Conservation (phyloP, 2,329 filamentous ascomycete genomes). For the Hypoxylon sp. region DNA sequence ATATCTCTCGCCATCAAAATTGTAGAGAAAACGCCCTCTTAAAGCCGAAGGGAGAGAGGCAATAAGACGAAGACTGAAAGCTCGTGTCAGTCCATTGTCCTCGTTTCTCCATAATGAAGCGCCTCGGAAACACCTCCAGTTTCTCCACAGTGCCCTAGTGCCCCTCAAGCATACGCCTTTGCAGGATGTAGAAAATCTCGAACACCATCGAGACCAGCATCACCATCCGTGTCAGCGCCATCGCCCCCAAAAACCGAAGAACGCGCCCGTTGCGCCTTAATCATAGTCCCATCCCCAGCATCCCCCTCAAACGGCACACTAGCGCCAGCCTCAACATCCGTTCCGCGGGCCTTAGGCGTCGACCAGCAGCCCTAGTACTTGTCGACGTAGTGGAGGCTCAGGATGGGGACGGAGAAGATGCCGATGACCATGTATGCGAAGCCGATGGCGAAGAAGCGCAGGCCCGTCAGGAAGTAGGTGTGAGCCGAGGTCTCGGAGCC, state of each 20-base stretch:
- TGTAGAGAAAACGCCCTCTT: not conserved
- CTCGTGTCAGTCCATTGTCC: not conserved
- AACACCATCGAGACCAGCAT: not conserved
- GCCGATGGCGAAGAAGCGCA: constrained; percentile 34
- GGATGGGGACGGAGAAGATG: constrained; percentile 35
- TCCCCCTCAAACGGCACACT: not conserved
- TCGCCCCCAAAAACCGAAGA: not conserved
- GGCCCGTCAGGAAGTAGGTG: constrained; percentile 2
- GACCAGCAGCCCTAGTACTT: constrained; percentile 42
- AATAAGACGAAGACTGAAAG: not conserved
- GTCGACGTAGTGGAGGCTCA: constrained; percentile 40
- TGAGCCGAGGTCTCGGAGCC: constrained; percentile 16
- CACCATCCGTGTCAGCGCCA: not conserved
- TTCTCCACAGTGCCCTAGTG: not conserved
- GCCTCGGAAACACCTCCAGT: not conserved
- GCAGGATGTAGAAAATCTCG: not conserved
- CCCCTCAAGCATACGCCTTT: too few species aligned
- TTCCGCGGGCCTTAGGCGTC: not conserved
- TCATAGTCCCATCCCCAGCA: not conserved
- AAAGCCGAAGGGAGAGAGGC: not conserved
- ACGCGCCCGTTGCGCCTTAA: not conserved
- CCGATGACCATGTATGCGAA: constrained; percentile 36
- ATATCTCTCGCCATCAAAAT: not conserved
- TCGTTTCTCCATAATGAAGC: not conserved
- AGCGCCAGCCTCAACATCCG: constrained; percentile 2